Evolutionary conservation across 768 basidiomycete genomes (phyloP).

Genomic region (Tylopilus vinaceipallidus): DNA sequence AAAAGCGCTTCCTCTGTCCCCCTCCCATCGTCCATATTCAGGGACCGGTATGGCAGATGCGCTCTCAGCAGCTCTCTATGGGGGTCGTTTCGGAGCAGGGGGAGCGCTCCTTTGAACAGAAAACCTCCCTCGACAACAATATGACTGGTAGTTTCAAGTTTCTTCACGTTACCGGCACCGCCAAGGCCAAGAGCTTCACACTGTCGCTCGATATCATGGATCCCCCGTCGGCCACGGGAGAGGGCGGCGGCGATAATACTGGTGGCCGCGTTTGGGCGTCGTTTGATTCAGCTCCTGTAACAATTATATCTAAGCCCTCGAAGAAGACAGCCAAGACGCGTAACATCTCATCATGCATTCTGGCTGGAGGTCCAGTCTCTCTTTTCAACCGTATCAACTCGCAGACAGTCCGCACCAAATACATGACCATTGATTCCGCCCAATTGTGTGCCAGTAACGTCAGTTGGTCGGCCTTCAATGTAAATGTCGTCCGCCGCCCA

Average conservation of each 20-base stretch:
- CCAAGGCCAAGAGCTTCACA: constrained; percentile 88
- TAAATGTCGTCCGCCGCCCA: constrained; percentile 80
- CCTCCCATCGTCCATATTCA: constrained; percentile 93
- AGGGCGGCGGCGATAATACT: constrained; percentile 31
- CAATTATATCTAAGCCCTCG: constrained; percentile 95
- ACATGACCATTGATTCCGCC: constrained; percentile 88
- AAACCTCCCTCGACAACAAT: constrained; percentile 77
- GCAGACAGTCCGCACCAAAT: constrained; percentile 95
- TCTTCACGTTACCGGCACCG: constrained; percentile 82
- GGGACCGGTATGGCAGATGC: constrained; percentile 83
- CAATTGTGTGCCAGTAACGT: constrained; percentile 87
- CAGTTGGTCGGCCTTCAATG: constrained; percentile 92
- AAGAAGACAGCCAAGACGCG: constrained; percentile 97
- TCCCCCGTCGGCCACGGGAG: constrained; percentile 52
- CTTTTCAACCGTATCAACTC: constrained; percentile 96
- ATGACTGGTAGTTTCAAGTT: constrained; percentile 91
- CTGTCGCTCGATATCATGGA: constrained; percentile 84
- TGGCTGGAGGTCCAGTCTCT: constrained; percentile 85
- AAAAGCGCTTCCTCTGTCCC: constrained; percentile 92
- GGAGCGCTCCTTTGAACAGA: constrained; percentile 82
- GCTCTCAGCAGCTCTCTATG: constrained; percentile 80
- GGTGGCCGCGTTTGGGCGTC: constrained; percentile 82
- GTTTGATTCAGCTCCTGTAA: constrained; percentile 89
- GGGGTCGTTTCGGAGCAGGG: constrained; percentile 81
- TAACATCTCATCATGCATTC: constrained; percentile 87